A percentile compares a stretch with the other conserved stretches of the same genome.
Evolutionary conservation across 768 basidiomycete species (phyloP).

Genomic region (Candolleomyces efflorescens): DNA sequence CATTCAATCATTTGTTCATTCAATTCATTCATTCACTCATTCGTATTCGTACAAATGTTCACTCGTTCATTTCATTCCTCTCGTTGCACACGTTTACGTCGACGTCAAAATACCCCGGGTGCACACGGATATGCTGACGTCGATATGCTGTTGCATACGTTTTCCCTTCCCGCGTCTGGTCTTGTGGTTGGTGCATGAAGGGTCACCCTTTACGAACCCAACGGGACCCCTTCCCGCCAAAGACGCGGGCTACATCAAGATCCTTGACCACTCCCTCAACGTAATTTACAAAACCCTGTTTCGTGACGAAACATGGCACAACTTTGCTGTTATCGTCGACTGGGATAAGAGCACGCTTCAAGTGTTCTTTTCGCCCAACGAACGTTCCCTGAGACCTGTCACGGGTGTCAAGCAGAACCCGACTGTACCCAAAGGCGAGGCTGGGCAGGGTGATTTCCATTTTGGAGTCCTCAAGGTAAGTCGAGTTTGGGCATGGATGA

Average conservation of each 20-base stretch:
- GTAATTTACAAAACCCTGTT: slow-evolving; percentile 48
- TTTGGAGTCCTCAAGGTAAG: slow-evolving; percentile 56
- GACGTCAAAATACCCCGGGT: too few relatives aligned
- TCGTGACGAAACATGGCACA: slow-evolving; percentile 45
- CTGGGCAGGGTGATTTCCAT: slow-evolving; percentile 57
- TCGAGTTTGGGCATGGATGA: background rate
- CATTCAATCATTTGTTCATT: background rate
- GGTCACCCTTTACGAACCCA: slow-evolving; percentile 54
- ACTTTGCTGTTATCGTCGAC: slow-evolving; percentile 55
- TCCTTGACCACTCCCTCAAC: slow-evolving; percentile 51
- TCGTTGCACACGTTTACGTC: too few relatives aligned
- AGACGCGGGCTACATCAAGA: slow-evolving; percentile 47
- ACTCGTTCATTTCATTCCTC: too few relatives aligned
- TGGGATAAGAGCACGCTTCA: slow-evolving; percentile 48
- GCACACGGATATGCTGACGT: too few relatives aligned
- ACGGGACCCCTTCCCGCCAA: slow-evolving; percentile 37
- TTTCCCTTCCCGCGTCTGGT: too few relatives aligned
- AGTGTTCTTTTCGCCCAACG: slow-evolving; percentile 48
- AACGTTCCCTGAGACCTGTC: slow-evolving; percentile 34
- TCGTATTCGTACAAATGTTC: background rate
- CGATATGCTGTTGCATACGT: too few relatives aligned
- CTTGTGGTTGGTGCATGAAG: slow-evolving; percentile 19
- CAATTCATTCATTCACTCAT: background rate
- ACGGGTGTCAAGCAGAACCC: slow-evolving; percentile 38
- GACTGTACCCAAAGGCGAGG: slow-evolving; percentile 33